Percentiles rank a stretch among this genome's conserved stretches.
phyloP scores from a whole-genome alignment of 2,329 filamentous ascomycete species.

The Colletotrichum sp. region DNA sequence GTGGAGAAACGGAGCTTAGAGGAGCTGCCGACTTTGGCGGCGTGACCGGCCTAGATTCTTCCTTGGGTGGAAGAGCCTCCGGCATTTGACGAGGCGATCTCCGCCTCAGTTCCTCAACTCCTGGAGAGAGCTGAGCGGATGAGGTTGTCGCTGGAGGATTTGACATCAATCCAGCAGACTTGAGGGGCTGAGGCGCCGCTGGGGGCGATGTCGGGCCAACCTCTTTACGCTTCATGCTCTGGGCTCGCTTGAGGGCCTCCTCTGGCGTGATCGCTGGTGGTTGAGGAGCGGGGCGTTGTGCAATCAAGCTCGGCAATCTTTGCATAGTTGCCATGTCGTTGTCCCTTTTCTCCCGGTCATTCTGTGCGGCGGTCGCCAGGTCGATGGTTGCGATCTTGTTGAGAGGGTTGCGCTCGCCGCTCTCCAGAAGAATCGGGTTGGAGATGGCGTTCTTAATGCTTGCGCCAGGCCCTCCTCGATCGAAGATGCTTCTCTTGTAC shows the following conservation, averaged over 20 bases:
- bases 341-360: conserved; percentile 48
- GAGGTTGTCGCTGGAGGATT: conserved; percentile 44
- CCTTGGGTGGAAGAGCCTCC: conserved; percentile 6
- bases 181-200: conserved; percentile 22
- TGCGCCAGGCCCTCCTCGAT: conserved; percentile 25
- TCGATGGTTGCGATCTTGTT: conserved; percentile 54
- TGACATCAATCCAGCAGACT: conserved; percentile 29
- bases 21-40: background rate
- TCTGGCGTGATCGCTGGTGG: conserved; percentile 37
- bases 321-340: conserved; percentile 32
- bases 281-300: conserved; percentile 39
- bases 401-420: conserved; percentile 41
- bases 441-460: conserved; percentile 51
- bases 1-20: background rate
- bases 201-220: conserved; percentile 24
- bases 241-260: conserved; percentile 36
- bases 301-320: conserved; percentile 34
- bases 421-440: conserved; percentile 47
- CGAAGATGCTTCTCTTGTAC: conserved; percentile 32
- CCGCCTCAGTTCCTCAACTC: conserved; percentile 52
- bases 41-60: background rate
- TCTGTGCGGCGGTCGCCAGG: conserved; percentile 50
- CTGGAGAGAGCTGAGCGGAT: conserved; percentile 56
- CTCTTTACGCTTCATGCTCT: conserved; percentile 43
- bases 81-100: conserved; percentile 52